Percentiles rank a stretch among this genome's conserved stretches.
Evolutionary conservation across 371 early-diverging fungal species (phyloP).

Genomic region (Mucor plumbeus): DNA sequence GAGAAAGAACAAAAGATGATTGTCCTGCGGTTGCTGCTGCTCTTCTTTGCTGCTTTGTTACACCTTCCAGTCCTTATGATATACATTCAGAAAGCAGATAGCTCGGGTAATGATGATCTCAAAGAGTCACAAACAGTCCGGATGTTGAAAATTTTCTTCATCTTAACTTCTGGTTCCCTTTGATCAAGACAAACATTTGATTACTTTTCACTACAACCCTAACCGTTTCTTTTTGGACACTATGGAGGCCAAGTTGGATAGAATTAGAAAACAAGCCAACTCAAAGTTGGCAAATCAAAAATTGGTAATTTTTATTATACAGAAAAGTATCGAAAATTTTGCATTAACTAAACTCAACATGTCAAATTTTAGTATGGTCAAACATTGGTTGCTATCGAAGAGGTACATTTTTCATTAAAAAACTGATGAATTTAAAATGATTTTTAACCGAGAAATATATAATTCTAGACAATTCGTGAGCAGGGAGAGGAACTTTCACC

Average conservation of each 20-base stretch:
- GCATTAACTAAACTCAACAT: constrained; percentile 1
- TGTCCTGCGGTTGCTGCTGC: constrained; percentile 2
- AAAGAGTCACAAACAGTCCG: constrained; percentile 38
- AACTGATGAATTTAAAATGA: background rate
- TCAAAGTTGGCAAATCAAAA: constrained; percentile 88
- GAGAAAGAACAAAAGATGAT: background rate
- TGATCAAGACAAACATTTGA: background rate
- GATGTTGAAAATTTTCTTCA: constrained; percentile 29
- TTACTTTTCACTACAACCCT: background rate
- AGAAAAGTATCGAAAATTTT: background rate
- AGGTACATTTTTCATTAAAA: constrained; percentile 44
- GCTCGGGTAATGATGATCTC: background rate
- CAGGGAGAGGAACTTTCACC: constrained; percentile 71
- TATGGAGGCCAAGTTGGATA: constrained; percentile 60
- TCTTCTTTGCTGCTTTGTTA: constrained; percentile 6
- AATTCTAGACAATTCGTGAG: constrained; percentile 72
- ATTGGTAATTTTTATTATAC: constrained; percentile 45
- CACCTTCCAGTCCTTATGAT: constrained; percentile 1
- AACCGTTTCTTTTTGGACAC: constrained; percentile 1
- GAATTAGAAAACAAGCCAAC: constrained; percentile 67
- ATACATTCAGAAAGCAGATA: background rate
- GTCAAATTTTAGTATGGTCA: constrained; percentile 61
- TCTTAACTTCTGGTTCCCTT: background rate
- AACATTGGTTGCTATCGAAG: constrained; percentile 87
- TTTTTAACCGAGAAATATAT: background rate